Conservation (phyloP, 441 rosid genomes). For the Mallotus japonicus region DNA sequence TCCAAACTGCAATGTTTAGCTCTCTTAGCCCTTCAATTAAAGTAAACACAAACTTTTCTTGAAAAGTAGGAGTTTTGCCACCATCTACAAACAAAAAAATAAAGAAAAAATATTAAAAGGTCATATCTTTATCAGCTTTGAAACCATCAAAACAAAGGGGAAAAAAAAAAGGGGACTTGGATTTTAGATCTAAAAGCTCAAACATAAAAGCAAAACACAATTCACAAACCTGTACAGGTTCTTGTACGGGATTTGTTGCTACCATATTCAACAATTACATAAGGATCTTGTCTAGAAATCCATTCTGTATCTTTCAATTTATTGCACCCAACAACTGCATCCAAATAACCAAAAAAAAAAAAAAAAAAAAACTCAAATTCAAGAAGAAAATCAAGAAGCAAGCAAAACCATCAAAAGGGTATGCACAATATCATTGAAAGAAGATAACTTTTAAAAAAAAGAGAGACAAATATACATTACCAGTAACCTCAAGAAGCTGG, state of each 20-base stretch:
- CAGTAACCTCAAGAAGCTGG: slow-evolving; percentile 80
- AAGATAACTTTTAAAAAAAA: neutral
- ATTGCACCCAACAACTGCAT: slow-evolving; percentile 72
- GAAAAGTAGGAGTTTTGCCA: slow-evolving; percentile 72
- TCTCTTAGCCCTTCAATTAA: slow-evolving; percentile 86
- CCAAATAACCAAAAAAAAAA: neutral
- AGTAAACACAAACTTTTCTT: slow-evolving; percentile 78
- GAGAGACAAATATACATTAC: slow-evolving; percentile 29
- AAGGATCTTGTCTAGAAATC: slow-evolving; percentile 91
- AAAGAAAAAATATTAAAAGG: neutral
- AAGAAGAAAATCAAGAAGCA: neutral
- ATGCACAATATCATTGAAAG: neutral
- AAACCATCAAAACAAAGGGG: neutral
- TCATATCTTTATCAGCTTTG: neutral
- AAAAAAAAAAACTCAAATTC: neutral
- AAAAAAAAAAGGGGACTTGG: neutral
- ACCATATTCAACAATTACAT: slow-evolving; percentile 72
- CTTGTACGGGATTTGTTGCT: slow-evolving; percentile 61
- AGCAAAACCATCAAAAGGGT: neutral
- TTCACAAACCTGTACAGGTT: slow-evolving; percentile 66
- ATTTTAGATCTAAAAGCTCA: neutral
- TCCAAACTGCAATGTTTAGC: slow-evolving; percentile 65
- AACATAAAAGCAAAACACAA: neutral
- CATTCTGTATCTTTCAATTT: slow-evolving; percentile 93
- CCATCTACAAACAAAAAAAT: slow-evolving; percentile 51